phyloP scores from a whole-genome alignment of 371 early-diverging fungal species.

The Saksenaea oblongispora region DNA sequence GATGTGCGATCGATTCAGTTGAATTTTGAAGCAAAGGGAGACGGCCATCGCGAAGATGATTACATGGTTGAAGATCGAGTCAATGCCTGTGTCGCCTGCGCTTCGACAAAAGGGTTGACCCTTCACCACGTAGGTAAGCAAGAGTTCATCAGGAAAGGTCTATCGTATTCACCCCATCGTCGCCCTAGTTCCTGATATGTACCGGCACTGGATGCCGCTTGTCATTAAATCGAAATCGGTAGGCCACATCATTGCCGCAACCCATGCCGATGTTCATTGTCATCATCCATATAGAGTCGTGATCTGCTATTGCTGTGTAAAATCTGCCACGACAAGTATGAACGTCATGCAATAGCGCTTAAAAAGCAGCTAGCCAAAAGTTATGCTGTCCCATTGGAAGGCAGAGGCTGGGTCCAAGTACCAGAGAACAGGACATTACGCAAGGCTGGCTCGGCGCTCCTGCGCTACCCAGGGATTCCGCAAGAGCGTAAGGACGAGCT shows the following conservation, averaged over 20 bases:
- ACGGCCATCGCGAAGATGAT: slow-evolving; percentile 49
- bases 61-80: slow-evolving; percentile 60
- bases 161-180: neutral
- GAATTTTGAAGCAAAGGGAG: slow-evolving; percentile 56
- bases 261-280: too few relatives aligned
- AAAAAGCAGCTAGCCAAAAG: slow-evolving; percentile 42
- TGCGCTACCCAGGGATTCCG: slow-evolving; percentile 43
- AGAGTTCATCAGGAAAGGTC: neutral
- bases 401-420: slow-evolving; percentile 53
- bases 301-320: slow-evolving; percentile 58
- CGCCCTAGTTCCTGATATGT: slow-evolving; percentile 55
- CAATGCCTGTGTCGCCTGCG: slow-evolving; percentile 57
- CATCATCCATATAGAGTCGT: slow-evolving; percentile 28
- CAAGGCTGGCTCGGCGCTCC: slow-evolving; percentile 54
- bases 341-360: slow-evolving; percentile 39
- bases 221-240: slow-evolving; percentile 59
- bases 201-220: slow-evolving; percentile 57
- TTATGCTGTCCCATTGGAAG: slow-evolving; percentile 53
- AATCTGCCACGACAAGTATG: slow-evolving; percentile 54
- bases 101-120: slow-evolving; percentile 29
- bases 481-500: slow-evolving; percentile 28
- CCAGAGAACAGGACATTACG: slow-evolving; percentile 39
- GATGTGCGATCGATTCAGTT: slow-evolving; percentile 47
- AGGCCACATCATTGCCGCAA: slow-evolving; percentile 3
- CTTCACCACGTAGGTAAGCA: slow-evolving; percentile 55